Percentiles rank a stretch among this genome's conserved stretches.
Evolutionary conservation across 768 basidiomycete species (phyloP).

Genomic region (Russula compacta): DNA sequence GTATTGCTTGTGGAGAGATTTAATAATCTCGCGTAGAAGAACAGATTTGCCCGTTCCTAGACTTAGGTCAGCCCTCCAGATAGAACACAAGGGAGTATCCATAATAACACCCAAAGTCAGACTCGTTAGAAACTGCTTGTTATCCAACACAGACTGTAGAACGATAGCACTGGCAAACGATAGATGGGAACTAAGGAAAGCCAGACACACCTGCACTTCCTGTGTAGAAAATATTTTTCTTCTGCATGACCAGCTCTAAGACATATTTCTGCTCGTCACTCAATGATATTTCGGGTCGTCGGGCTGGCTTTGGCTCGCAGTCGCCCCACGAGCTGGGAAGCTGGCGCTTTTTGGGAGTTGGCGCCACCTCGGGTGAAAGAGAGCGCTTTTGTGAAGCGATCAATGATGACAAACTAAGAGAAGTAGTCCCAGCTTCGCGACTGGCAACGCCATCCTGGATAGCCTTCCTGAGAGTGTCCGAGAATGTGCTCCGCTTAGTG

Average conservation of each 20-base stretch:
- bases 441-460: slow-evolving; percentile 19
- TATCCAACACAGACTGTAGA: not conserved
- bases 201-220: slow-evolving; percentile 79
- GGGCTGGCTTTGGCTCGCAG: slow-evolving; percentile 9
- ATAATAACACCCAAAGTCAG: not conserved
- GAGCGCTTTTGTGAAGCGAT: slow-evolving; percentile 20
- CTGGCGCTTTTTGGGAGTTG: slow-evolving; percentile 11
- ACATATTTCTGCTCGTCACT: slow-evolving; percentile 85
- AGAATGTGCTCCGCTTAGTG: slow-evolving; percentile 27
- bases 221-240: slow-evolving; percentile 85
- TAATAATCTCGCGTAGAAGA: slow-evolving; percentile 85
- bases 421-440: slow-evolving; percentile 8
- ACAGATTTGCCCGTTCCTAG: slow-evolving; percentile 96
- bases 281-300: slow-evolving; percentile 42
- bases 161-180: not conserved
- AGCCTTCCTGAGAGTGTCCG: slow-evolving; percentile 16
- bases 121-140: not conserved
- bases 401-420: slow-evolving; percentile 8
- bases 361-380: slow-evolving; percentile 12
- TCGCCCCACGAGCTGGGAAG: slow-evolving; percentile 18
- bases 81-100: not conserved
- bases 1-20: slow-evolving; percentile 49
- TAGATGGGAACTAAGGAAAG: slow-evolving; percentile 4
- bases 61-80: not conserved
- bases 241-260: slow-evolving; percentile 62